Base-by-base conservation (phyloP, 2,329 filamentous ascomycete genomes). In the Stenocarpella maydis region DNA sequence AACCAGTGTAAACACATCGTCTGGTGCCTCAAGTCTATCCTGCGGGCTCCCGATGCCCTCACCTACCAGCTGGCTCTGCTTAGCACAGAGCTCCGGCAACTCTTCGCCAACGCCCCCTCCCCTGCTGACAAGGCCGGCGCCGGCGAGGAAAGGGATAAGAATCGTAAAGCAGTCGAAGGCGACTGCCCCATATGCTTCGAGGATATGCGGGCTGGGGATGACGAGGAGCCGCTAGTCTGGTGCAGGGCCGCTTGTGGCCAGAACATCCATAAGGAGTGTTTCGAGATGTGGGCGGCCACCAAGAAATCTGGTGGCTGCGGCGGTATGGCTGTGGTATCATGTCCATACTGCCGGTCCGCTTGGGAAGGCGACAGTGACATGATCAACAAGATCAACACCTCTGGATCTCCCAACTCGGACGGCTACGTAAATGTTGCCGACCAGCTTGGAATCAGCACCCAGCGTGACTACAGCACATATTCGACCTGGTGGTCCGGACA, bases 1-100 rank as follows among this genome's bases (percentile, higher is more conserved):
- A 83, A 87, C 39, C 87, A 90, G 71, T 91, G 90, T 84, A 92
- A 92, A 74, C 90, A 92, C 73, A 80, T 89, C 31, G 71, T 91
- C 52, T 92, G 89, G 74, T 86, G 86, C 28, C 82, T 92, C 76
- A 80, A 85, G 15, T 83, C 85, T 21, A 87, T 91, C 1, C 83
- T 92, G 41, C 86, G 86, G 55, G 89, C 87, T 0, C 84, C 83
- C 2, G 82, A 80, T 65, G 76, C 88, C 0, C 78, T 89, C 4
- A 83, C 87, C 9, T 91, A 91, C 73, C 90, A 92, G 75, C 82
- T 88, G 7, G 89, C 88, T 0, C 83, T 92, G 31, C 79, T 90
- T 9, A 82, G 82, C 54, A 82, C 81, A 2, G 90, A 92, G 76
- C 82, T 92, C n/a, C 79, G 80, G 31, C 82, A 87, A 34, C 86